Base-by-base conservation (phyloP, 2,329 filamentous ascomycete genomes). In the Aspergillus tanneri region DNA sequence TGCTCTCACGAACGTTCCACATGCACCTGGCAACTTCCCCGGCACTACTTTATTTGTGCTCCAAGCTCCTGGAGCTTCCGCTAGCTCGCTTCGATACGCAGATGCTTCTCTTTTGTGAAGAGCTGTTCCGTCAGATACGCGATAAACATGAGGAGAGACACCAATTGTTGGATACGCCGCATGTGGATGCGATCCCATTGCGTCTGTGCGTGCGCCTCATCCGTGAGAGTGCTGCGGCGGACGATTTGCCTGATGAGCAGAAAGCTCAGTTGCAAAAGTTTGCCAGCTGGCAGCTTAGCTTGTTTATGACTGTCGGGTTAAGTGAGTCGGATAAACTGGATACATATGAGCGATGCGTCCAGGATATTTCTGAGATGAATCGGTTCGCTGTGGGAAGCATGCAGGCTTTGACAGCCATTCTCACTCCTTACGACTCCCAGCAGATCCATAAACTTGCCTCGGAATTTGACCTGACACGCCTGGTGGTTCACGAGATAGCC, bases 351-450 rank as follows among this genome's bases (percentile, higher is more conserved):
- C 77, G 78, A 44, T 93, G 88, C 64, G 77, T 90, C 39, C 59
- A 77, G 37, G 86, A 92, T 58, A 84, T 95, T 37, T 74, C 78
- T 2, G 71, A 77, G 18, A 83, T 79, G 63, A 85, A 84, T 2
- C 54, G 72, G 8, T 86, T 83, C 11, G 83, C 85, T 1, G 78
- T 87, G 5, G 89, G 89, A 1, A 93, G 88, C 57, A 77, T 91
- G 16, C 86, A 83, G 61, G 84, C 84, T 12, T 72, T 90, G 38
- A 68, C 73, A 64, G 61, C 72, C 27, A 63, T 75, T 28, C 58
- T 76, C 8, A 60, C 67, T 12, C 56, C 58, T 21, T 69, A 77
- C 28, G 61, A 78, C 28, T 59, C 60, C 3, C 70, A 69, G 6
- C 83, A 86, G 50, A 66, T 89, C 18, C 75, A 73, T 22, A 67